phyloP scores from a whole-genome alignment of 2,329 filamentous ascomycete species.

The Paracorniculantispora psalliotae region DNA sequence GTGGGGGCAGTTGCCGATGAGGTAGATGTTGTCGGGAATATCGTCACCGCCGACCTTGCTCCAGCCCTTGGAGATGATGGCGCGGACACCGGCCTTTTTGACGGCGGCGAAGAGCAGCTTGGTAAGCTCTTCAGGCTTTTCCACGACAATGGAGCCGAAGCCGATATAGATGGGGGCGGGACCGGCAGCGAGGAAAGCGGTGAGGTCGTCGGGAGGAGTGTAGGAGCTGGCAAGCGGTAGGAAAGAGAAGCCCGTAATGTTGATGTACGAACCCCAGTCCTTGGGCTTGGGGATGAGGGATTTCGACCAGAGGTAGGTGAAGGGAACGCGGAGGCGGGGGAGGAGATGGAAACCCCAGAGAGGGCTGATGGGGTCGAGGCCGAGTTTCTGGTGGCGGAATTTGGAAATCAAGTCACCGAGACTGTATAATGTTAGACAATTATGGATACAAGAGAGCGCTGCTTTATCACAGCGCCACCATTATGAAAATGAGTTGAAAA shows the following conservation, averaged over 20 bases:
- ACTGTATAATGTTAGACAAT: conserved; percentile 12
- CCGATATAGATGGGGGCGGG: conserved; percentile 76
- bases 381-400: conserved; percentile 63
- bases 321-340: conserved; percentile 69
- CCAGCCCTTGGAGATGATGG: conserved; percentile 84
- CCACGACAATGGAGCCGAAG: conserved; percentile 78
- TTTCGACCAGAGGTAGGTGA: conserved; percentile 90
- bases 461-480: neutral
- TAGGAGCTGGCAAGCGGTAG: conserved; percentile 63
- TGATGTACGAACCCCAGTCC: conserved; percentile 69
- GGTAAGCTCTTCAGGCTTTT: conserved; percentile 68
- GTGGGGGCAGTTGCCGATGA: conserved; percentile 81
- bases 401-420: conserved; percentile 68
- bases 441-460: neutral
- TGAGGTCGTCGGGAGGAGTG: conserved; percentile 59
- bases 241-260: conserved; percentile 73
- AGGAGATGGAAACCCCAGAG: conserved; percentile 81
- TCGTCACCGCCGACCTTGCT: conserved; percentile 73
- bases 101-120: conserved; percentile 68
- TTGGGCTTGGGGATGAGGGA: conserved; percentile 72
- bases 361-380: conserved; percentile 70
- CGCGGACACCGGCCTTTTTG: conserved; percentile 60
- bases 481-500: conserved; percentile 1
- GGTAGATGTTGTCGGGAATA: conserved; percentile 71
- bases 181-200: conserved; percentile 62